Conservation (phyloP, 2,329 filamentous ascomycete species). For the Neopestalotiopsis clavispora region DNA sequence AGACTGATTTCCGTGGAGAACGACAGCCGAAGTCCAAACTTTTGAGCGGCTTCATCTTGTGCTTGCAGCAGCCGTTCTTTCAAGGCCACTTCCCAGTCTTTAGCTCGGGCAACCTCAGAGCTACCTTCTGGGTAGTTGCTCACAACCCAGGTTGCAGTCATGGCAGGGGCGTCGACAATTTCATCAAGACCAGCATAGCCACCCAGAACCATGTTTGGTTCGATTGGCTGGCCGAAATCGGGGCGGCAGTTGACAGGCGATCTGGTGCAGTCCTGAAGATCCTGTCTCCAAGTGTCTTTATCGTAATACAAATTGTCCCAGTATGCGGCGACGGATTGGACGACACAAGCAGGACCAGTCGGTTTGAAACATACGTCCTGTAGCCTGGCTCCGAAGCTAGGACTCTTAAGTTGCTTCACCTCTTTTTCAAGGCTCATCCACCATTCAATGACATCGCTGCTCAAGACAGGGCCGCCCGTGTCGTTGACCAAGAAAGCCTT, state of each 20-base stretch:
- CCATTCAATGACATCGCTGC: slow-evolving; percentile 88
- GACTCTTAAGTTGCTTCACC: slow-evolving; percentile 73
- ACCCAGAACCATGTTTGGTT: slow-evolving; percentile 84
- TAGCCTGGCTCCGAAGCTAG: slow-evolving; percentile 70
- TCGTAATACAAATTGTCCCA: slow-evolving; percentile 74
- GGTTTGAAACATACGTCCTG: slow-evolving; percentile 95
- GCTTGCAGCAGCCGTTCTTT: slow-evolving; percentile 76
- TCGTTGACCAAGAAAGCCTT: slow-evolving; percentile 96
- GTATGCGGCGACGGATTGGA: slow-evolving; percentile 92
- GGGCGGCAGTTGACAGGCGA: slow-evolving; percentile 87
- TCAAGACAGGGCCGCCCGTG: slow-evolving; percentile 76
- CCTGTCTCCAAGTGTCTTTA: slow-evolving; percentile 71
- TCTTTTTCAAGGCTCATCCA: slow-evolving; percentile 90
- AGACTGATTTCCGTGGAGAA: slow-evolving; percentile 96
- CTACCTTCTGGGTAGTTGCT: slow-evolving; percentile 82
- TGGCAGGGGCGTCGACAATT: slow-evolving; percentile 74
- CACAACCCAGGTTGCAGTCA: slow-evolving; percentile 94
- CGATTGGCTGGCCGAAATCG: slow-evolving; percentile 85
- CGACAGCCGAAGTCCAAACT: slow-evolving; percentile 78
- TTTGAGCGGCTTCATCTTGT: slow-evolving; percentile 76
- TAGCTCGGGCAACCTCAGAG: slow-evolving; percentile 71
- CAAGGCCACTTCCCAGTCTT: slow-evolving; percentile 87
- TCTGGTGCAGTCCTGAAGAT: slow-evolving; percentile 74
- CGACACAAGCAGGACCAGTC: slow-evolving; percentile 83
- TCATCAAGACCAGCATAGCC: slow-evolving; percentile 71